Evolutionary conservation across 176 grass and related monocot genomes (phyloP), one percentile per base, ranked within the genome.

Genomic region (Carex parvula): DNA sequence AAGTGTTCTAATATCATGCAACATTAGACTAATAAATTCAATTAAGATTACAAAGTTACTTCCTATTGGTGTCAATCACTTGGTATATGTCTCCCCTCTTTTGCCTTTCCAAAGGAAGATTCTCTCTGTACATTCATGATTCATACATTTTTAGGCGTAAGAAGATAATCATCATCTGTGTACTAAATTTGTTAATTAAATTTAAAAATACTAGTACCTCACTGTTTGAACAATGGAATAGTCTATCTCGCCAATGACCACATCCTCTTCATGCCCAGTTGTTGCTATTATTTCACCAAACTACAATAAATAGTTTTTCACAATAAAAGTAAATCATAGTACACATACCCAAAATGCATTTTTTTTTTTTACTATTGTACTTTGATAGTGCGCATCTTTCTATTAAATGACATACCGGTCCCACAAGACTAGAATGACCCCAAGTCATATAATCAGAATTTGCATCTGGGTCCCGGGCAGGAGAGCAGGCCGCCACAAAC

Each of bases 371-470:
- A 55, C 13, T 55, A 55, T 55, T 66, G 4, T 66, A 52, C n/a
- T n/a, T n/a, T n/a, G 9, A 73, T 20, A 73, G 70, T 14, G 9
- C 24, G 42, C n/a, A 73, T 73, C 42, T 73, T 46, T 1, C 9
- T 1, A 44, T 70, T 41, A 70, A 41, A 46, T 30, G 10, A 87
- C 50, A 83, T 90, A 88, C 88, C 20, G 92, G 88, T 83, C 88
- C 88, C 8, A 89, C 84, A 85, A 94, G 88, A 68, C 88, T 88
- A 39, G 88, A 94, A 65, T 94, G 78, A 6, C 92, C 90, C 92
- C 88, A 94, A 32, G 61, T 85, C 83, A 87, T 84, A 83, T 88
- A 92, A 6, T 90, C 90, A 4, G 78, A 87, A 37, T 66, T 81
- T 1, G 64, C 17, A 52, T 83, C 72, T 18, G 88, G 84, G 69